Conservation (phyloP, 441 rosid genomes). For the Monsonia emarginata region DNA sequence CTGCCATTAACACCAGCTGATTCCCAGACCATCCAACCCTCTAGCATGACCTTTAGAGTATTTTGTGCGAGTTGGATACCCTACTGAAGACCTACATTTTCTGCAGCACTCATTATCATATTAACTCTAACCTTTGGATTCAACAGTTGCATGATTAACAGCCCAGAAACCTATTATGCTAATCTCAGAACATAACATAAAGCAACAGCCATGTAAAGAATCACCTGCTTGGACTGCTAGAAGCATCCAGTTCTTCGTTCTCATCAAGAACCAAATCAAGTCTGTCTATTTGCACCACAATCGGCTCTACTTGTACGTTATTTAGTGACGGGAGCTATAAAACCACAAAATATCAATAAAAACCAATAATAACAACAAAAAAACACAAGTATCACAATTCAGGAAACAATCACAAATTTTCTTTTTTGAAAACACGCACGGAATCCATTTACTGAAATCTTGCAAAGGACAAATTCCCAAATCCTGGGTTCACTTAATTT, state of each 20-base stretch:
- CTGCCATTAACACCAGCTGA: neutral
- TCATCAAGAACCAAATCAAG: slow-evolving; percentile 96
- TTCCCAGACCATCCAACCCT: neutral
- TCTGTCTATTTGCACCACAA: slow-evolving; percentile 78
- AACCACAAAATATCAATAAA: slow-evolving; percentile 4
- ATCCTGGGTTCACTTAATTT: neutral
- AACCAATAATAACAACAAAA: neutral
- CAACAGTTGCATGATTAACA: neutral
- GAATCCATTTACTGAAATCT: neutral
- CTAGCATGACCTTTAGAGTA: neutral
- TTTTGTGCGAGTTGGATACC: neutral
- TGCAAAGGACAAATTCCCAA: neutral
- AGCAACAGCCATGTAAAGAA: neutral
- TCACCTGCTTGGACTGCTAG: slow-evolving; percentile 55
- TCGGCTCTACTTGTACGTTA: slow-evolving; percentile 79
- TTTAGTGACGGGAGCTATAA: slow-evolving; percentile 79
- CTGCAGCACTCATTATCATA: neutral
- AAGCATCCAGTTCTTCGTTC: slow-evolving; percentile 50
- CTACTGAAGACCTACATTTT: neutral
- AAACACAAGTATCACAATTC: neutral
- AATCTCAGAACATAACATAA: neutral
- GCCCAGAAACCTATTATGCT: neutral
- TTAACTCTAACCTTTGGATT: neutral
- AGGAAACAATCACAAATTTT: neutral
- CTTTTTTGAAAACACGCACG: neutral